Conservation (phyloP, 2,329 filamentous ascomycete species). For the Celoporthe dispersa region DNA sequence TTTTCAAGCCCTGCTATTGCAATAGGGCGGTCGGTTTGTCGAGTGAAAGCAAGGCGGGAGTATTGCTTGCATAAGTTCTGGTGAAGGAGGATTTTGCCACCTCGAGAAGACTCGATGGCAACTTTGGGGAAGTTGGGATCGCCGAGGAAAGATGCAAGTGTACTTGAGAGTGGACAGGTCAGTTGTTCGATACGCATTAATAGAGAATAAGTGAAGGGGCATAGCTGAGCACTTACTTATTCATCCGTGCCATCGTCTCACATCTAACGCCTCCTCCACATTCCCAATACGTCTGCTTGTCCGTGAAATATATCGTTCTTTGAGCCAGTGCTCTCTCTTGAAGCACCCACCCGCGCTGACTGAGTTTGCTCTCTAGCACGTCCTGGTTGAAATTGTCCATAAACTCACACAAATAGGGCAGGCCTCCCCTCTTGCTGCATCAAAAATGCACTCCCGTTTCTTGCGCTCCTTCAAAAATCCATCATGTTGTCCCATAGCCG, state of each 20-base stretch:
- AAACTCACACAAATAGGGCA: conserved; percentile 35
- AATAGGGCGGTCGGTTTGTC: conserved; percentile 34
- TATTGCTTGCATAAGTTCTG: conserved; percentile 38
- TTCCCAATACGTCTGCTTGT: conserved; percentile 44
- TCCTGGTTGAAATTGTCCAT: conserved; percentile 41
- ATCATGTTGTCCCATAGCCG: conserved; percentile 22
- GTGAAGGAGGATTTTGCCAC: conserved; percentile 31
- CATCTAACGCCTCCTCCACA: conserved; percentile 43
- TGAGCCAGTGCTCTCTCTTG: conserved; percentile 45
- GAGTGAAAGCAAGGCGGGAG: conserved; percentile 35
- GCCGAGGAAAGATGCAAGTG: conserved; percentile 33
- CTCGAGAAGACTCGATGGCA: conserved; percentile 19
- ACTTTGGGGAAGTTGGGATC: conserved; percentile 36
- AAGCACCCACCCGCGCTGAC: conserved; percentile 44
- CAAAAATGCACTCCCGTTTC: conserved; percentile 13
- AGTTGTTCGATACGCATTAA: no score
- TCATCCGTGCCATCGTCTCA: conserved; percentile 40
- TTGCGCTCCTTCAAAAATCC: conserved; percentile 34
- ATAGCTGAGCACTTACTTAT: conserved; percentile 37
- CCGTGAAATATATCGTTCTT: conserved; percentile 44
- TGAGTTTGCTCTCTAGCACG: conserved; percentile 39
- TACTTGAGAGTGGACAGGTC: background rate
- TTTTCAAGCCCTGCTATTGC: conserved; percentile 40
- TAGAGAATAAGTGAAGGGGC: background rate
- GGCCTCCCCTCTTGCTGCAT: conserved; percentile 1